These are phyloP conservation scores for Antitrichia curtipendula DNA, from an alignment of 225 moss, liverwort and hornwort genomes.

Conservation along the genomic window DNA sequence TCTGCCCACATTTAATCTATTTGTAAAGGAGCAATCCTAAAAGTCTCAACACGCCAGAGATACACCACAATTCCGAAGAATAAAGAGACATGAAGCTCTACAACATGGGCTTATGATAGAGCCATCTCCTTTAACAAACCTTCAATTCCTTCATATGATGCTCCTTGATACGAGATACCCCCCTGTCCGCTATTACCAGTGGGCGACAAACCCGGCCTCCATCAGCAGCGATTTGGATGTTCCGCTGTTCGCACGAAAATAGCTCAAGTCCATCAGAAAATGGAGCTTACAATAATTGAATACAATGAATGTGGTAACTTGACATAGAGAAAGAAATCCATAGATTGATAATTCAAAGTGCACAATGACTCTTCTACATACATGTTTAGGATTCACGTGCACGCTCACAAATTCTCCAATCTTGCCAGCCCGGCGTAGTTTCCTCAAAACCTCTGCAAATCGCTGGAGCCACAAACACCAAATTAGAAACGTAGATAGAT, in stretches of 20 bases:
- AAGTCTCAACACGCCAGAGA: neutral
- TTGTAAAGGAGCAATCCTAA: neutral
- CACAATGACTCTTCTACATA: slow-evolving; percentile 1
- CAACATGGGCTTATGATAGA: neutral
- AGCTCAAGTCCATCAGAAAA: neutral
- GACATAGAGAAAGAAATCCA: neutral
- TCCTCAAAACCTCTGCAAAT: slow-evolving; percentile 77
- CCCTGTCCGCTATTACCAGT: slow-evolving; percentile 74
- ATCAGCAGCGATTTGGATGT: slow-evolving; percentile 88
- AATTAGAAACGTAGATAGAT: neutral
- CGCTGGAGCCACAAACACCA: slow-evolving; percentile 34
- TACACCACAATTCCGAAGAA: neutral
- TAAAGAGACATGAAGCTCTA: neutral
- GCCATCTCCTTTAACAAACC: slow-evolving; percentile 5
- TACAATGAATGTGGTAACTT: neutral
- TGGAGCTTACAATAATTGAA: neutral
- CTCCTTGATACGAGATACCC: slow-evolving; percentile 82
- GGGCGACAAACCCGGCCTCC: slow-evolving; percentile 94
- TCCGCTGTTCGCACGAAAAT: slow-evolving; percentile 41
- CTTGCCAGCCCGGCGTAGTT: slow-evolving; percentile 78
- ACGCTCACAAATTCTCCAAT: slow-evolving; percentile 95
- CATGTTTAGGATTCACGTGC: slow-evolving; percentile 83
- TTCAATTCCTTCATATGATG: slow-evolving; percentile 98
- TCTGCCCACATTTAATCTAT: neutral
- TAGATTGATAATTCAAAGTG: neutral